Base-by-base conservation (phyloP, 2,329 filamentous ascomycete species). In the Beauveria sp. region DNA sequence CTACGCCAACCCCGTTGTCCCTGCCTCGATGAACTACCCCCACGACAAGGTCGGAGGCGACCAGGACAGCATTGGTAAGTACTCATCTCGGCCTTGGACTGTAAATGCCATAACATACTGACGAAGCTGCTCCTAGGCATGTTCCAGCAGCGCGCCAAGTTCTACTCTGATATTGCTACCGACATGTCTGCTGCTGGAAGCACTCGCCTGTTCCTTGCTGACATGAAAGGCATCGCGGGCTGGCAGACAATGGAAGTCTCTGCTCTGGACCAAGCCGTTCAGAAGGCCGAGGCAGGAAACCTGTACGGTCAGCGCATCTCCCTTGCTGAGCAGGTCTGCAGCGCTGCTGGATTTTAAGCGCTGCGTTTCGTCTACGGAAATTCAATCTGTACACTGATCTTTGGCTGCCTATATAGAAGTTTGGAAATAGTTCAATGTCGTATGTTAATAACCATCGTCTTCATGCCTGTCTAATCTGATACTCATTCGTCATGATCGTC, bases 31-130 rank as follows among this genome's bases (percentile, higher is more conserved):
- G 26, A 60, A 60, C 18, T 60, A 46, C 30, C 40, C 40, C 26
- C 57, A 60, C 50, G 57, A 60, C 50, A 44, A 37, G 41, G 57
- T 60, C 5, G 57, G 57, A 14, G 51, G 57, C 24, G 57, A 60
- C 12, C 57, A 60, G 48, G 57, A 60, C 40, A 53, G 48, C n/a
- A 50, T 60, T 34, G 55, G 55, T 58, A 50, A 40, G 55, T 58
- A 14, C 18, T n/a, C 3, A n/a, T 2, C 10, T 9, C 7, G 1
- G 40, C 0, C 2, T 12, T 5, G 6, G 10, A 20, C 9, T 16
- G 12, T 16, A 9, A 10, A 34, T 34, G 1, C 12, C 30, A 34
- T 1, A 9, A 2, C 5, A 37, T 8, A 18, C 14, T 50, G 12
- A 50, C 20, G 3, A n/a, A 41, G 2, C 24, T 50, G 28, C 6